These are phyloP conservation scores for Lasiodiplodia sp. DNA, from an alignment of 2,329 filamentous ascomycete species.

Conservation along the genomic window DNA sequence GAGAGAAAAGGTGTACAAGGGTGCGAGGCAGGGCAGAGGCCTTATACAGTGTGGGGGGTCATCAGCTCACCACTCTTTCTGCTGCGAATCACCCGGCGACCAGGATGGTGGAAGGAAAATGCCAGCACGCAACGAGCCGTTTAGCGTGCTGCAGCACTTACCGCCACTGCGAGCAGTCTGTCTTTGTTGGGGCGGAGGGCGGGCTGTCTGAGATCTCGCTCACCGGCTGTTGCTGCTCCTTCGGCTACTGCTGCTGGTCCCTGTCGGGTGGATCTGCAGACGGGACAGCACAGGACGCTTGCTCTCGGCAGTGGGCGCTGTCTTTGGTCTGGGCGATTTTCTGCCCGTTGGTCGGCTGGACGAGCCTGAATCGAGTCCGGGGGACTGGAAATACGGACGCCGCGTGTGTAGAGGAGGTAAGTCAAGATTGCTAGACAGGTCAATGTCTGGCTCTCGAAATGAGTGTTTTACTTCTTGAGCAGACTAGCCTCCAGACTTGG, in stretches of 20 bases:
- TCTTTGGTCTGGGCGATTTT: neutral
- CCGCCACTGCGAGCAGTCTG: slow-evolving; percentile 11
- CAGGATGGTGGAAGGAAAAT: neutral
- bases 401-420: neutral
- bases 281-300: slow-evolving; percentile 17
- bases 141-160: slow-evolving; percentile 24
- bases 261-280: slow-evolving; percentile 24
- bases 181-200: slow-evolving; percentile 20
- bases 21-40: slow-evolving; percentile 10
- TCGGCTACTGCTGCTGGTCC: neutral
- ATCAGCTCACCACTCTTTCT: neutral
- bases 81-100: neutral
- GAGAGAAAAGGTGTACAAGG: neutral
- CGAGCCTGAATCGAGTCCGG: slow-evolving; percentile 6
- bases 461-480: neutral
- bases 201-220: slow-evolving; percentile 26
- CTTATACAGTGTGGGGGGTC: slow-evolving; percentile 20
- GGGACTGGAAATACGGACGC: neutral
- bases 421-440: neutral
- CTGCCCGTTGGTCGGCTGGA: slow-evolving; percentile 14
- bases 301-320: slow-evolving; percentile 5
- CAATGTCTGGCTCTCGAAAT: neutral
- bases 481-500: neutral
- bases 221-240: neutral
- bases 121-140: slow-evolving; percentile 12